phyloP scores from a whole-genome alignment of 2,329 filamentous ascomycete species.

The Penicillium sp. region DNA sequence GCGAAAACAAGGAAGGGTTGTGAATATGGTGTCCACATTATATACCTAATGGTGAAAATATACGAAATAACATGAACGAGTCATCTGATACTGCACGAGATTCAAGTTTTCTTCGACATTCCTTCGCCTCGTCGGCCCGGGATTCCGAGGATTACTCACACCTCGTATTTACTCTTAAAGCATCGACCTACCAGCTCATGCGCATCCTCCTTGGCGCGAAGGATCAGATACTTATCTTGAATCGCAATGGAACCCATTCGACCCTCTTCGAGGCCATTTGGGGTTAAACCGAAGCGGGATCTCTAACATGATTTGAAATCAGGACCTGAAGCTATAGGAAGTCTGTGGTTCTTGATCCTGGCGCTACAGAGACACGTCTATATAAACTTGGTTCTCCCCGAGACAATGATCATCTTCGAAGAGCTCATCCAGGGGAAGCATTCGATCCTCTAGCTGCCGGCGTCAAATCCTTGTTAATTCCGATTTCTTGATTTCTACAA shows the following conservation, averaged over 20 bases:
- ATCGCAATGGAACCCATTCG: not conserved
- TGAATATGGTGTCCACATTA: not conserved
- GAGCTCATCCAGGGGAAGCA: not conserved
- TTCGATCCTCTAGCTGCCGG: not conserved
- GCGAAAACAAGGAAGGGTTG: not conserved
- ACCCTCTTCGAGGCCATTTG: not conserved
- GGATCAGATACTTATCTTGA: too few species aligned
- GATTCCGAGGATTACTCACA: not conserved
- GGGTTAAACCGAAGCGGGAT: not conserved
- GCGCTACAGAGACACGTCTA: not conserved
- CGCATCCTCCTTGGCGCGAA: not conserved
- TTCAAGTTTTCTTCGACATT: not conserved
- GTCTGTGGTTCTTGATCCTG: not conserved
- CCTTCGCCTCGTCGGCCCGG: not conserved
- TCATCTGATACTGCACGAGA: not conserved
- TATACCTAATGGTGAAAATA: not conserved
- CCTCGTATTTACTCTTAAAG: not conserved
- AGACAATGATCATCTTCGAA: too few species aligned
- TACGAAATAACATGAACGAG: not conserved
- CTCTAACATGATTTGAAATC: not conserved
- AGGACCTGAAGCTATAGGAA: not conserved
- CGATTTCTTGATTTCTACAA: not conserved
- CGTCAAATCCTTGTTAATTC: not conserved
- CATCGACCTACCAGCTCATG: not conserved
- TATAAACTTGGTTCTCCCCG: not conserved